Percentiles rank a stretch among this genome's conserved stretches.
Conservation (phyloP, 106 monocot genomes). For the Posidonia australis region DNA sequence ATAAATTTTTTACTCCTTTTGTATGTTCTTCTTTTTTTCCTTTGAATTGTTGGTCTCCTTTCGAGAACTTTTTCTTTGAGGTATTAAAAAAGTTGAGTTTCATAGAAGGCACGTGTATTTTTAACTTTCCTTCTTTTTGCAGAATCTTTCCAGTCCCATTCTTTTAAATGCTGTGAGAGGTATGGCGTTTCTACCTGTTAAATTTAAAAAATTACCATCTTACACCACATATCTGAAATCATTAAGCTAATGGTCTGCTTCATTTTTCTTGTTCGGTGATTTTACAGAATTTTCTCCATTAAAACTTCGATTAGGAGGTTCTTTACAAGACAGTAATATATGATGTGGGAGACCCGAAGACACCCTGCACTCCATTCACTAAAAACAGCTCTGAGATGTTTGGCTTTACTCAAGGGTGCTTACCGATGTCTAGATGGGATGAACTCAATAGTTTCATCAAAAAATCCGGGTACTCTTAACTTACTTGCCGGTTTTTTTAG, state of each 20-base stretch:
- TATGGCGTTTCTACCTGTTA: conserved; percentile 6
- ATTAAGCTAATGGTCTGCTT: neutral
- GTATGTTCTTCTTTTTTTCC: too few species aligned
- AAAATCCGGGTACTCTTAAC: conserved; percentile 32
- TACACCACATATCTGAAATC: neutral
- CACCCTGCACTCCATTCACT: conserved; percentile 24
- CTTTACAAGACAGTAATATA: conserved; percentile 90
- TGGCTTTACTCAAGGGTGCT: conserved; percentile 68
- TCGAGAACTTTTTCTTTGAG: neutral
- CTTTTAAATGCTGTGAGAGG: conserved; percentile 91
- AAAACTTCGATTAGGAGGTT: conserved; percentile 75
- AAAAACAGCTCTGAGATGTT: conserved; percentile 52
- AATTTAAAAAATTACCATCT: neutral
- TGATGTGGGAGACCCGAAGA: conserved; percentile 24
- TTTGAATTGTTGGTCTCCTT: too few species aligned
- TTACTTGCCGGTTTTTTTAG: neutral
- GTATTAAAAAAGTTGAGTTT: neutral
- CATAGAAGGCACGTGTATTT: neutral
- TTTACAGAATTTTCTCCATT: conserved; percentile 76
- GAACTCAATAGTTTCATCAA: conserved; percentile 80
- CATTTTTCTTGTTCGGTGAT: conserved; percentile 1
- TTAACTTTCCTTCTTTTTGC: conserved; percentile 20
- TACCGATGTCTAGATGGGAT: conserved; percentile 86
- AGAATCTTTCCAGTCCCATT: conserved; percentile 72
- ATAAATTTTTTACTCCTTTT: too few species aligned